These are phyloP conservation scores for Trapa bicornis DNA, from an alignment of 345 rosid genomes.

Conservation along the genomic window DNA sequence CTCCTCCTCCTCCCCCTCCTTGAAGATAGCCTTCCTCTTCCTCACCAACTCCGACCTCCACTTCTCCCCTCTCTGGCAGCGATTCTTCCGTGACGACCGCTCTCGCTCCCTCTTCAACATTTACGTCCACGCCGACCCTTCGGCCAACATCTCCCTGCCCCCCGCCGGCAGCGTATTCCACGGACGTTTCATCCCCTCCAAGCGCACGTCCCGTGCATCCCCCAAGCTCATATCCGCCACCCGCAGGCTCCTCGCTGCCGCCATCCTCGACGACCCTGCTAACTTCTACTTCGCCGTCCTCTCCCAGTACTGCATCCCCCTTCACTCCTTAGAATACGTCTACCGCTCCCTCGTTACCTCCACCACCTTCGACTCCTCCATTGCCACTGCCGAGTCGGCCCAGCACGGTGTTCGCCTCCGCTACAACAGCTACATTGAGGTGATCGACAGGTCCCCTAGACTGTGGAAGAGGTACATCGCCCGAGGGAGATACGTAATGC, in stretches of 20 bases:
- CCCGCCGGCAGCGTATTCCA: constrained; percentile 32
- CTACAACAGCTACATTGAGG: constrained; percentile 67
- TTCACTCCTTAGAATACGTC: constrained; percentile 60
- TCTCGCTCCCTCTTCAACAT: constrained; percentile 41
- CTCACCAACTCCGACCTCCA: constrained; percentile 85
- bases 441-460: constrained; percentile 44
- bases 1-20: constrained; percentile 32
- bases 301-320: constrained; percentile 80
- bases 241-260: constrained; percentile 76
- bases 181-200: constrained; percentile 40
- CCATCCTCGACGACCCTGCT: constrained; percentile 77
- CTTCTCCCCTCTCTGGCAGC: constrained; percentile 73
- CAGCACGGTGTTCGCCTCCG: constrained; percentile 36
- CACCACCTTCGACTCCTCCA: constrained; percentile 38
- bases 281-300: constrained; percentile 71
- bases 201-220: constrained; percentile 78
- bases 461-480: constrained; percentile 81
- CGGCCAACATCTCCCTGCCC: constrained; percentile 32
- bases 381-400: constrained; percentile 22
- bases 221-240: constrained; percentile 88
- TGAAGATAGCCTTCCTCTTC: constrained; percentile 84
- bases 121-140: constrained; percentile 85
- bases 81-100: constrained; percentile 32
- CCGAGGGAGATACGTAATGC: constrained; percentile 60
- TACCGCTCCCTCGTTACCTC: constrained; percentile 50